Conservation (phyloP, 495 filamentous ascomycete genomes). For the Penicillium lagena region DNA sequence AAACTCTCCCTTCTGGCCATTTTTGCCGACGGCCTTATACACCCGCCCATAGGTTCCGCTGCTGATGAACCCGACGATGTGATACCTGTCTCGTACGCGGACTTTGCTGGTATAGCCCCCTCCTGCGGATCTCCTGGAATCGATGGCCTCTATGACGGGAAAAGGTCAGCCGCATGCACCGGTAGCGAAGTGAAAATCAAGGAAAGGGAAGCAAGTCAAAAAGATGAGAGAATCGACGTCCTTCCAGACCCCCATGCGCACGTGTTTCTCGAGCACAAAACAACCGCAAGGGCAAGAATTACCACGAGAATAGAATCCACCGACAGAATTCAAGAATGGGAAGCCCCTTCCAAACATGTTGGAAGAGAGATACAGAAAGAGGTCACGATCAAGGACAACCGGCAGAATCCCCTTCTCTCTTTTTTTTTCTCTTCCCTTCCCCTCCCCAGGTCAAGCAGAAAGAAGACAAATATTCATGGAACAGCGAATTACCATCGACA, state of each 20-base stretch:
- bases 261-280: conserved; percentile 7
- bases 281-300: conserved; percentile 25
- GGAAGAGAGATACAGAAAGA: conserved; percentile 11
- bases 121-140: conserved; percentile 35
- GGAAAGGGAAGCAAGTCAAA: conserved; percentile 9
- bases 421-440: too few relatives aligned
- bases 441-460: too few relatives aligned
- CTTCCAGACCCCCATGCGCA: background rate
- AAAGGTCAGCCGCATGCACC: conserved; percentile 5
- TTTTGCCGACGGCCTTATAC: conserved; percentile 85
- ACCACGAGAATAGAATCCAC: conserved; percentile 45
- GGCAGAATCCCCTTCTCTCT: too few relatives aligned
- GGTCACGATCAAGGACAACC: background rate
- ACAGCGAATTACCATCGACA: conserved; percentile 64
- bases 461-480: conserved; percentile 7
- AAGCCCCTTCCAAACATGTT: conserved; percentile 40
- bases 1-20: conserved; percentile 71
- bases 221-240: background rate
- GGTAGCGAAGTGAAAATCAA: conserved; percentile 1
- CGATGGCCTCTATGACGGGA: conserved; percentile 23
- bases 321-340: conserved; percentile 34
- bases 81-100: conserved; percentile 82
- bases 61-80: conserved; percentile 95
- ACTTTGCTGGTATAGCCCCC: conserved; percentile 74
- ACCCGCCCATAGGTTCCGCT: conserved; percentile 98